phyloP scores from a whole-genome alignment of 805 yeast species.

The Kregervanrija fluxuum region DNA sequence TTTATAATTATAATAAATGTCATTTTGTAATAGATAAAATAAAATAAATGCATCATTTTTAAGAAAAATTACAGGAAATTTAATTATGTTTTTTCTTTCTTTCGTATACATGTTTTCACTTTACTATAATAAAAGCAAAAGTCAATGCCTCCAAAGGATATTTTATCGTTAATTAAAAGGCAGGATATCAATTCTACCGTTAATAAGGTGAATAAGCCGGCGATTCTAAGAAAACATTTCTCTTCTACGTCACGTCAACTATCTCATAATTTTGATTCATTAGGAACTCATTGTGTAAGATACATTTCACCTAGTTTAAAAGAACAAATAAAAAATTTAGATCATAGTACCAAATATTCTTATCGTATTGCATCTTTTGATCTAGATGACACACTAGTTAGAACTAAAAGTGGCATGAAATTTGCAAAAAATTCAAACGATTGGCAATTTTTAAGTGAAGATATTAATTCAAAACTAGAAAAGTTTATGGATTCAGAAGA shows the following conservation, averaged over 20 bases:
- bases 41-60: not conserved
- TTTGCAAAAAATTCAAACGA: slow-evolving; percentile 58
- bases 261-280: not conserved
- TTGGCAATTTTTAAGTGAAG: slow-evolving; percentile 55
- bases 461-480: slow-evolving; percentile 20
- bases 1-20: not conserved
- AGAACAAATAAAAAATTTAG: not conserved
- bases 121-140: no score
- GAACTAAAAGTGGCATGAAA: slow-evolving; percentile 53
- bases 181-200: no score
- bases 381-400: slow-evolving; percentile 72
- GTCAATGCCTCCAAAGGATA: no score
- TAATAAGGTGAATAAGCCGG: no score
- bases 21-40: not conserved
- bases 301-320: slow-evolving; percentile 2
- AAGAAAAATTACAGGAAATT: no score
- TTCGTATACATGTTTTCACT: no score
- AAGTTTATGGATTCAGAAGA: slow-evolving; percentile 10
- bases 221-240: not conserved
- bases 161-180: no score
- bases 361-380: slow-evolving; percentile 61
- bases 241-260: not conserved
- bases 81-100: no score
- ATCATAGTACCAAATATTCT: not conserved
- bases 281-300: slow-evolving; percentile 6